Base-by-base conservation (phyloP, 2,329 filamentous ascomycete genomes). In the Dothistroma pini region DNA sequence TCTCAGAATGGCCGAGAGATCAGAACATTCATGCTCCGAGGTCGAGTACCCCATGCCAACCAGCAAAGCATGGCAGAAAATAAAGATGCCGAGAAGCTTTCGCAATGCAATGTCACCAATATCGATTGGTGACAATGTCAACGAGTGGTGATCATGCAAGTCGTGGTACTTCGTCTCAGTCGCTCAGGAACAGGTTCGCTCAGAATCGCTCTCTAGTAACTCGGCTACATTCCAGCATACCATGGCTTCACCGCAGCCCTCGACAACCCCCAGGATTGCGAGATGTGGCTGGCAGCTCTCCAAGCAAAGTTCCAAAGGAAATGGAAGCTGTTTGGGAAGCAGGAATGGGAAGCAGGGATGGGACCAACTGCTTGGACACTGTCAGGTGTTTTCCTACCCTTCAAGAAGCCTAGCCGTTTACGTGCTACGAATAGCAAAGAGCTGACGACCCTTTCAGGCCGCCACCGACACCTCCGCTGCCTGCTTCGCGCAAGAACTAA, bases 401-500 rank as follows among this genome's bases (percentile, higher is more conserved):
- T 12, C 8, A 41, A 41, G n/a, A 16, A 12, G 14, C 10, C 14
- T 1, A n/a, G 4, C 3, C 14, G 38, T 11, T 16, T 14, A n/a
- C 38, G 11, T 16, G 14, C 10, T 6, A 16, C 6, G 38, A 41
- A 41, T 2, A 6, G 38, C 10, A 11, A 2, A 6, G 5, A 41
- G 38, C 38, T 41, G 38, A 41, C 38, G 6, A n/a, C n/a, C 9
- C 10, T 16, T 16, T 2, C 12, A 31, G 25, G 48, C 48, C 21
- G 48, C 25, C 9, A 61, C 61, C 8, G 66, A 68, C 21, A 48
- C 54, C 22, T 63, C 65, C 1, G 59, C 60, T 10, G 48, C 48
- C n/a, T 19, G 60, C 3, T 69, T 69, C 54, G 57, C 60, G 2
- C 50, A 58, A 31, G 66, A 66, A 41, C 58, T 68, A 16, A 58